Evolutionary conservation across 306 rosid genomes (phyloP).

Genomic region (Adenanthera pavonina): DNA sequence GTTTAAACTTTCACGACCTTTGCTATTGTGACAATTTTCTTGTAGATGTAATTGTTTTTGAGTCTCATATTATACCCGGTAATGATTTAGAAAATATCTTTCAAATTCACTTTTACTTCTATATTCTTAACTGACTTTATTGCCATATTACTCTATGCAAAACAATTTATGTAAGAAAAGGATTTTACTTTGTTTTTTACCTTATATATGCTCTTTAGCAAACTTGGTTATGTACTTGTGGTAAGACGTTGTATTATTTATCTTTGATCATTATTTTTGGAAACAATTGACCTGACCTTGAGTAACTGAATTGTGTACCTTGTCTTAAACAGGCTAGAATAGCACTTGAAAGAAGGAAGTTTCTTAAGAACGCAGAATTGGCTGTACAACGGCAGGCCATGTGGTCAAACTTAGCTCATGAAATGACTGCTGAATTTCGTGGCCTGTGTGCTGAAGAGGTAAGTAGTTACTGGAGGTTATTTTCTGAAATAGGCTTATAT

Average conservation of each 20-base stretch:
- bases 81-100: conserved; percentile 12
- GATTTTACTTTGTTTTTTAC: background rate
- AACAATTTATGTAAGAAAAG: background rate
- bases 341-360: conserved; percentile 93
- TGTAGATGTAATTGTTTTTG: conserved; percentile 17
- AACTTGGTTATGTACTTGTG: conserved; percentile 10
- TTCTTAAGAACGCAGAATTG: conserved; percentile 93
- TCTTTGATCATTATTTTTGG: conserved; percentile 5
- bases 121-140: background rate
- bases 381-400: conserved; percentile 93
- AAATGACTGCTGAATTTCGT: conserved; percentile 98
- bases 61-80: background rate
- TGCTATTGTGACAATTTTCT: background rate
- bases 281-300: conserved; percentile 33
- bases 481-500: conserved; percentile 23
- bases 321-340: conserved; percentile 83
- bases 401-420: conserved; percentile 99
- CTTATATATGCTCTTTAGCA: conserved; percentile 14
- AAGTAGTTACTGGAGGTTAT: conserved; percentile 33
- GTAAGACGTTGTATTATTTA: background rate
- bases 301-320: conserved; percentile 36
- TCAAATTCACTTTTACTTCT: conserved; percentile 4
- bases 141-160: conserved; percentile 26
- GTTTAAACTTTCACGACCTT: conserved; percentile 6
- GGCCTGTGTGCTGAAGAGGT: conserved; percentile 99